Evolutionary conservation across 1,284 basidiomycete species (phyloP).

Genomic region (Limonomyces culmigenus): DNA sequence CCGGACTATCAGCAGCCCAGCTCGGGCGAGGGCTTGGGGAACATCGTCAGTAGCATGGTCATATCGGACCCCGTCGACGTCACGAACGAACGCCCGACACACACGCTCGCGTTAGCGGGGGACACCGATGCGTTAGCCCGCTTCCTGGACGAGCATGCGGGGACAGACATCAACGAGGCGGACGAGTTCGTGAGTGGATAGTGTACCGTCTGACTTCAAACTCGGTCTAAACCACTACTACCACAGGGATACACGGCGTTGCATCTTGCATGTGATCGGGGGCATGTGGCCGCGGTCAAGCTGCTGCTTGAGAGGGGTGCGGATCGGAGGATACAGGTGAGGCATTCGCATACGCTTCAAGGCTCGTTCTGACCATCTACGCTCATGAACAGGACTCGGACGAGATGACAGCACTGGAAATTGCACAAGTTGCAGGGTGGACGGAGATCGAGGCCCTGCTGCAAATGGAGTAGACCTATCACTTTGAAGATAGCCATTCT

Average conservation of each 20-base stretch:
- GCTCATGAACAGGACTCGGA: conserved; percentile 51
- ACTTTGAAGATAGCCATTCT: too few relatives aligned
- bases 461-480: too few relatives aligned
- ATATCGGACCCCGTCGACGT: neutral
- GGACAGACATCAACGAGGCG: conserved; percentile 26
- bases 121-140: conserved; percentile 3
- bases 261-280: conserved; percentile 76
- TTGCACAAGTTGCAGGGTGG: conserved; percentile 55
- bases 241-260: conserved; percentile 69
- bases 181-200: conserved; percentile 50
- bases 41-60: neutral
- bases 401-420: conserved; percentile 42
- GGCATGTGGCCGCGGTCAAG: conserved; percentile 37
- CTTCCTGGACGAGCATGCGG: neutral
- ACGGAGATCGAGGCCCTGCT: too few relatives aligned
- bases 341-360: conserved; percentile 3
- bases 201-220: conserved; percentile 40
- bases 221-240: conserved; percentile 1
- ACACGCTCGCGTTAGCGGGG: conserved; percentile 6
- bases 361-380: conserved; percentile 2
- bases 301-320: conserved; percentile 52
- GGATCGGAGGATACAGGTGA: conserved; percentile 43
- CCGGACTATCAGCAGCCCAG: too few relatives aligned
- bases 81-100: neutral
- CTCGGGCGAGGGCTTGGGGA: neutral